These are phyloP conservation scores for Violaceomyces palustris DNA, from an alignment of 1,284 basidiomycete species.

Conservation along the genomic window DNA sequence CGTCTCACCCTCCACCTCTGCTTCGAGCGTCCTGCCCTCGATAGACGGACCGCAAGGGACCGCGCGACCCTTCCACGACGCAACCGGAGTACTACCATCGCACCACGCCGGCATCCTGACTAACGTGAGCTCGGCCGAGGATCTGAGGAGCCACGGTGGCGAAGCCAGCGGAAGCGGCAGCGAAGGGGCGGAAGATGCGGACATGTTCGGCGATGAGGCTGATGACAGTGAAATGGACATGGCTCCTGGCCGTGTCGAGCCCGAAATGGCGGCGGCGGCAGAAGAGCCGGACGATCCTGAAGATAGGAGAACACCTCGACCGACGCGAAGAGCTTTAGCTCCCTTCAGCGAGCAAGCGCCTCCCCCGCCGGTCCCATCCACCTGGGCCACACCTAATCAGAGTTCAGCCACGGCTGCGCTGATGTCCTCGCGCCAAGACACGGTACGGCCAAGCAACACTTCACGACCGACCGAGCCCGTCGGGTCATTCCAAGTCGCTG, in stretches of 20 bases:
- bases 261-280: neutral
- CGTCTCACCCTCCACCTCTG: constrained; percentile 1
- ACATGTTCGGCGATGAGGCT: constrained; percentile 43
- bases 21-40: constrained; percentile 1
- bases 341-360: constrained; percentile 18
- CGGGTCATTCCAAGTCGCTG: too few species aligned
- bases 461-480: too few species aligned
- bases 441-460: too few species aligned
- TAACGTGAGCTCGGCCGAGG: constrained; percentile 29
- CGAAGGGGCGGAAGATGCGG: constrained; percentile 44
- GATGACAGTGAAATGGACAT: constrained; percentile 30
- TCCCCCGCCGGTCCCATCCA: neutral
- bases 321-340: constrained; percentile 26
- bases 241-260: neutral
- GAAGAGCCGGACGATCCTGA: constrained; percentile 18
- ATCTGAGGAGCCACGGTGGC: constrained; percentile 17
- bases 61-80: too few species aligned
- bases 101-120: constrained; percentile 3
- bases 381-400: neutral
- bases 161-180: constrained; percentile 44
- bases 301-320: constrained; percentile 34
- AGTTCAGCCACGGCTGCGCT: neutral
- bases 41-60: neutral
- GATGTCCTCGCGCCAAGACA: too few species aligned
- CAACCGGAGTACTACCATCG: neutral